These are phyloP conservation scores for Scalesia atractyloides DNA, from an alignment of 129 eudicot genomes.

Conservation along the genomic window DNA sequence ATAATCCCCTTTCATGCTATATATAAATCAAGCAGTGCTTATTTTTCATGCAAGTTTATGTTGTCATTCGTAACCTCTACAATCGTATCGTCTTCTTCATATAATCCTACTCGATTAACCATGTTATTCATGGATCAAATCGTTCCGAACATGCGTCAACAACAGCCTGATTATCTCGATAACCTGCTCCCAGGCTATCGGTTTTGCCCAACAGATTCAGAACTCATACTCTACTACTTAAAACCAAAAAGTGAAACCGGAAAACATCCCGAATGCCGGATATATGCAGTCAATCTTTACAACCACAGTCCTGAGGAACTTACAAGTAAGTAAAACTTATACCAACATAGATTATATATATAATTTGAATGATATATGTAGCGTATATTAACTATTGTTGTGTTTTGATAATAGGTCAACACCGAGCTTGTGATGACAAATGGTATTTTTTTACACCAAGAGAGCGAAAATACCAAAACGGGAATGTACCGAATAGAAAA, in stretches of 20 bases:
- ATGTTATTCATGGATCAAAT: neutral
- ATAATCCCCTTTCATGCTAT: too few species aligned
- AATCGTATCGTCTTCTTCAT: neutral
- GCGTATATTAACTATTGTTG: neutral
- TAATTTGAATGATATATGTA: too few species aligned
- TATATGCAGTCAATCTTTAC: constrained; percentile 26
- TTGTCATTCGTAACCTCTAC: too few species aligned
- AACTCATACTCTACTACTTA: constrained; percentile 16
- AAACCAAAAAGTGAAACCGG: constrained; percentile 4
- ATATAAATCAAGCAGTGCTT: too few species aligned
- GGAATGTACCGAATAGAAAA: neutral
- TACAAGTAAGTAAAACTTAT: neutral
- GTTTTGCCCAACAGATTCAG: constrained; percentile 18
- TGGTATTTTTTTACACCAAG: constrained; percentile 2
- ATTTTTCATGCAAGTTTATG: too few species aligned
- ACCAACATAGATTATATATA: too few species aligned
- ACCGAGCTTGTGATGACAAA: neutral
- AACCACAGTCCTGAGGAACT: constrained; percentile 14
- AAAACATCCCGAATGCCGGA: constrained; percentile 5
- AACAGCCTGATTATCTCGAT: neutral
- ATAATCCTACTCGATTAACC: neutral
- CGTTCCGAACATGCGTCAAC: neutral
- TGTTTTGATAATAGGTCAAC: neutral
- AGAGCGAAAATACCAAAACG: neutral
- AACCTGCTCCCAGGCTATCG: constrained; percentile 22